Conservation (phyloP, 2,329 filamentous ascomycete genomes). For the Chrysosporium queenslandicum region DNA sequence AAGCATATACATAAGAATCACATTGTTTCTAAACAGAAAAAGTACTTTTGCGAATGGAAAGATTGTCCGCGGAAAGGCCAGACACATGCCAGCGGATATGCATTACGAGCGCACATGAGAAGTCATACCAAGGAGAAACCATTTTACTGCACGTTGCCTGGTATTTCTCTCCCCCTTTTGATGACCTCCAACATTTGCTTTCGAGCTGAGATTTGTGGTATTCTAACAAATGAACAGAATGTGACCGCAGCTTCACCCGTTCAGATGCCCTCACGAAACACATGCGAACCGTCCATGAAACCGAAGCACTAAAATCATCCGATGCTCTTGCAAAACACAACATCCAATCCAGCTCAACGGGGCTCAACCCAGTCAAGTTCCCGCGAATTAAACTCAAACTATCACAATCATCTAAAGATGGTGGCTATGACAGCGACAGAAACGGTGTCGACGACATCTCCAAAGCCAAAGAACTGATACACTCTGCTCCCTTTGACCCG, state of each 20-base stretch:
- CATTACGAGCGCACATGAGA: conserved; percentile 91
- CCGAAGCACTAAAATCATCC: conserved; percentile 72
- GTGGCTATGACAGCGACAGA: conserved; percentile 14
- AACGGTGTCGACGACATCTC: conserved; percentile 22
- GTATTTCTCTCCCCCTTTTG: conserved; percentile 43
- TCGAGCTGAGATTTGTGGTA: not conserved
- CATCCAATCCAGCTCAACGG: conserved; percentile 23
- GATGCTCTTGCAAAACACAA: conserved; percentile 37
- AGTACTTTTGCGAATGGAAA: conserved; percentile 96
- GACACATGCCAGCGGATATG: conserved; percentile 89
- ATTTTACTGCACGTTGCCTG: conserved; percentile 90
- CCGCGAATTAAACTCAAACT: conserved; percentile 37
- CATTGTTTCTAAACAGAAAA: conserved; percentile 86
- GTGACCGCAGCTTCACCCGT: conserved; percentile 89
- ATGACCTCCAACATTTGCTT: not conserved
- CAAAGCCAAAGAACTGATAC: conserved; percentile 29
- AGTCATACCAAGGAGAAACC: conserved; percentile 97
- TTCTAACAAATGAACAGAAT: conserved; percentile 51
- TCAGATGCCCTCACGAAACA: conserved; percentile 95
- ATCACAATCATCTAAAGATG: conserved; percentile 29
- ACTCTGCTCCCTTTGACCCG: conserved; percentile 28
- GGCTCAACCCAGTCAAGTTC: conserved; percentile 25
- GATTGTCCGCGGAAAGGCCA: conserved; percentile 82
- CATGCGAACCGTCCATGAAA: conserved; percentile 97
- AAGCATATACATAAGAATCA: conserved; percentile 86